Conservation (phyloP, 73 alveolate species). For the Blepharisma japonicum region DNA sequence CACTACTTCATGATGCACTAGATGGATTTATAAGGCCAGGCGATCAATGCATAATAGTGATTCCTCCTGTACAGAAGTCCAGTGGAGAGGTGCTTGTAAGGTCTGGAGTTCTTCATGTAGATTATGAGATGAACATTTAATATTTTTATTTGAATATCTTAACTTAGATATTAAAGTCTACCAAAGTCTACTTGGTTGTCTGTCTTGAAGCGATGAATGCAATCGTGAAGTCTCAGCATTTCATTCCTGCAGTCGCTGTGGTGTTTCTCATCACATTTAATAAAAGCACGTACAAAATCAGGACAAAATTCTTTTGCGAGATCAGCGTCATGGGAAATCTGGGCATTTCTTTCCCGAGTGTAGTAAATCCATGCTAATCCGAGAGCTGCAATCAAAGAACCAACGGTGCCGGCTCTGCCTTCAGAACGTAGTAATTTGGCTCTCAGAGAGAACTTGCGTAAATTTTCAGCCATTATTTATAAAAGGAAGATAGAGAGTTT, state of each 20-base stretch:
- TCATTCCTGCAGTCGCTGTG: background rate
- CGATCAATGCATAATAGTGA: conserved; percentile 80
- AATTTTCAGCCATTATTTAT: too few relatives aligned
- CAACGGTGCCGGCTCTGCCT: too few relatives aligned
- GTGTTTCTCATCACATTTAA: background rate
- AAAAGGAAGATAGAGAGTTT: too few relatives aligned
- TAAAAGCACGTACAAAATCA: conserved; percentile 12
- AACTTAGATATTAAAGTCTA: background rate
- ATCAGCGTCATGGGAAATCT: conserved; percentile 10
- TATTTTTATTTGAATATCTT: too few relatives aligned
- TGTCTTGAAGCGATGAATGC: background rate
- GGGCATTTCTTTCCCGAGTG: background rate
- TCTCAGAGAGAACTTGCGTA: too few relatives aligned
- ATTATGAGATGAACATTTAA: conserved; percentile 38
- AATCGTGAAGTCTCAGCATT: conserved; percentile 23
- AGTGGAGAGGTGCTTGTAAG: conserved; percentile 54
- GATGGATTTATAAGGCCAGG: conserved; percentile 93
- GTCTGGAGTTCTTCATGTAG: conserved; percentile 63
- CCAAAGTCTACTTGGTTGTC: background rate
- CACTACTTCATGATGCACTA: conserved; percentile 83
- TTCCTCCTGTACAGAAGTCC: conserved; percentile 88
- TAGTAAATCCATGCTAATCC: too few relatives aligned
- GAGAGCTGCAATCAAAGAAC: too few relatives aligned
- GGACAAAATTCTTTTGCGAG: conserved; percentile 22
- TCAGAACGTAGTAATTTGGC: too few relatives aligned